Conservation (phyloP, 306 rosid species). For the Phaseolus lunatus region DNA sequence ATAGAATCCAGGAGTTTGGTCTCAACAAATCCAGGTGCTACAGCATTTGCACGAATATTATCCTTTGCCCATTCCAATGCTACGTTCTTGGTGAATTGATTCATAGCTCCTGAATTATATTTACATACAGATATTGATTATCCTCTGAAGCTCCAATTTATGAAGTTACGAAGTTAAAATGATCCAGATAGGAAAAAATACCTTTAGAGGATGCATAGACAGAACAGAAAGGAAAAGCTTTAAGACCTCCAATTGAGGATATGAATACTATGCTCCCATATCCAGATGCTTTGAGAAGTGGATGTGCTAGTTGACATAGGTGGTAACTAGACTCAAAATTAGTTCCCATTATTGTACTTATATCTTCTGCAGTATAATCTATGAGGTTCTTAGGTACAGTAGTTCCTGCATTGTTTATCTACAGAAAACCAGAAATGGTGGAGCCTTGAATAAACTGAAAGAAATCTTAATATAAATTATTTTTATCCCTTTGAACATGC, state of each 20-base stretch:
- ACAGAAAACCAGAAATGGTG: background rate
- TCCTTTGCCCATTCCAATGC: slow-evolving; percentile 67
- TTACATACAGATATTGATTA: background rate
- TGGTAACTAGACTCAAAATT: slow-evolving; percentile 51
- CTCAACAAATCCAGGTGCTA: slow-evolving; percentile 37
- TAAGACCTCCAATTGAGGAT: slow-evolving; percentile 41
- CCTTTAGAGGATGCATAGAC: slow-evolving; percentile 73
- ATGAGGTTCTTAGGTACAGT: background rate
- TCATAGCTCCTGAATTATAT: slow-evolving; percentile 52
- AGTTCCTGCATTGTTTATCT: slow-evolving; percentile 60
- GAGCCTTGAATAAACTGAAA: slow-evolving; percentile 34
- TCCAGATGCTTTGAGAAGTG: slow-evolving; percentile 50
- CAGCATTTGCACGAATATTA: slow-evolving; percentile 16
- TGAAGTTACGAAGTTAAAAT: background rate
- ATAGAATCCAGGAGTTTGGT: background rate
- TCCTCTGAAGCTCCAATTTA: background rate
- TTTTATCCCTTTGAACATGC: background rate
- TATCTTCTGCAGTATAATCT: slow-evolving; percentile 41
- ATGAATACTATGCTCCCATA: slow-evolving; percentile 47
- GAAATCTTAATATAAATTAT: slow-evolving; percentile 24
- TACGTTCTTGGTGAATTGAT: slow-evolving; percentile 59
- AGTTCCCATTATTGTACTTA: slow-evolving; percentile 32
- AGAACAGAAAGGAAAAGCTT: slow-evolving; percentile 49
- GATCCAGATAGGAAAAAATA: background rate
- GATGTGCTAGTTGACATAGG: slow-evolving; percentile 52